phyloP scores from a whole-genome alignment of 257 asterid species.

The Galeopsis tetrahit region DNA sequence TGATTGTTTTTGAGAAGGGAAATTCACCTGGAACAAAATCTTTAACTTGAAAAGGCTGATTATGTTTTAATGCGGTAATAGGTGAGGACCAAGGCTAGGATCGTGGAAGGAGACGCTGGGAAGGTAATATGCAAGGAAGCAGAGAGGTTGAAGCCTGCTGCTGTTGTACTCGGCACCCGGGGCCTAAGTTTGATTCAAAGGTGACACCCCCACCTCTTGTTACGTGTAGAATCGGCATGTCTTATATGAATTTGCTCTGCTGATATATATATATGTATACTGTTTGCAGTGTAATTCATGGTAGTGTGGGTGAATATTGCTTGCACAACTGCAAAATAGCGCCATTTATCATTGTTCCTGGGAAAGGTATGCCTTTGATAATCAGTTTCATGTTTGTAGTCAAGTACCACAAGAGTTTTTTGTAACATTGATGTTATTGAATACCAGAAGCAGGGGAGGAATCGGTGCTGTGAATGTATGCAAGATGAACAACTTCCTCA shows the following conservation, averaged over 20 bases:
- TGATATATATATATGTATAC: slow-evolving; percentile 6
- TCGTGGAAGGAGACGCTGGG: slow-evolving; percentile 97
- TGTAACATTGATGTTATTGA: slow-evolving; percentile 5
- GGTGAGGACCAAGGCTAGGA: slow-evolving; percentile 79
- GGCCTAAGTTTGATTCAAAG: slow-evolving; percentile 81
- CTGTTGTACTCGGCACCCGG: slow-evolving; percentile 90
- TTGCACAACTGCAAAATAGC: slow-evolving; percentile 65
- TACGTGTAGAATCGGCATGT: background rate
- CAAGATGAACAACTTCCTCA: slow-evolving; percentile 26
- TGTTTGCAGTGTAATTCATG: slow-evolving; percentile 51
- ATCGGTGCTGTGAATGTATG: slow-evolving; percentile 40
- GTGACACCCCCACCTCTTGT: slow-evolving; percentile 33
- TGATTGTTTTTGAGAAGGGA: background rate
- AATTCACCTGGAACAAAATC: background rate
- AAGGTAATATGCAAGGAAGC: slow-evolving; percentile 92
- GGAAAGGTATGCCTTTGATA: slow-evolving; percentile 45
- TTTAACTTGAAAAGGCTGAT: background rate
- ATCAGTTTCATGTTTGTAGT: background rate
- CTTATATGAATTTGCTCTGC: background rate
- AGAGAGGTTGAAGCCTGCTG: slow-evolving; percentile 87
- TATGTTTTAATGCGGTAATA: slow-evolving; percentile 31
- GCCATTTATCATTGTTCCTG: slow-evolving; percentile 58
- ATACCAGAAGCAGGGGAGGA: slow-evolving; percentile 54
- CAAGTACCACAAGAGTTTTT: background rate
- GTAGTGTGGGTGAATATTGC: slow-evolving; percentile 61